Conservation (phyloP, 345 rosid genomes). For the Streptanthus diversifolius region DNA sequence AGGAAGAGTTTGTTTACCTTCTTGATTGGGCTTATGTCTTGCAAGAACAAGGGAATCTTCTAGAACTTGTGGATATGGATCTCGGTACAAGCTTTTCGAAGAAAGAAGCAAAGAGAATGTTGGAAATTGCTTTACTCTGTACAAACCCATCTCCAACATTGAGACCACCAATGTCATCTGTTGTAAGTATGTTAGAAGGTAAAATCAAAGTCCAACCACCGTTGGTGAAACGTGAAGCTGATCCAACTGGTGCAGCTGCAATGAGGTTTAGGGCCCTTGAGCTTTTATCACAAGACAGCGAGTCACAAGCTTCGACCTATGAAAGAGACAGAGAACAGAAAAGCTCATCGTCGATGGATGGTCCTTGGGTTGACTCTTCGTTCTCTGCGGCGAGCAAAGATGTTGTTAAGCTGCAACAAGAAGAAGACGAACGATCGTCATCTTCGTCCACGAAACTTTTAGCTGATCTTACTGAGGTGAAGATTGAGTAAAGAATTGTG, state of each 20-base stretch:
- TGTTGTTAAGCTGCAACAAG: slow-evolving; percentile 25
- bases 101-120: slow-evolving; percentile 63
- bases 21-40: slow-evolving; percentile 93
- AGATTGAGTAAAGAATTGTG: slow-evolving; percentile 18
- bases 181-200: slow-evolving; percentile 80
- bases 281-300: slow-evolving; percentile 60
- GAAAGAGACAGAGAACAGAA: slow-evolving; percentile 40
- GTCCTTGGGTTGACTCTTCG: slow-evolving; percentile 63
- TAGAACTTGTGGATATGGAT: slow-evolving; percentile 71
- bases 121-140: slow-evolving; percentile 72
- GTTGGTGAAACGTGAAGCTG: slow-evolving; percentile 48
- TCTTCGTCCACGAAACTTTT: slow-evolving; percentile 23
- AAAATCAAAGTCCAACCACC: slow-evolving; percentile 68
- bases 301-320: slow-evolving; percentile 39
- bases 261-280: slow-evolving; percentile 82
- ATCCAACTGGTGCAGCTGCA: slow-evolving; percentile 39
- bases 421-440: slow-evolving; percentile 16
- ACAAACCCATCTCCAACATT: slow-evolving; percentile 88
- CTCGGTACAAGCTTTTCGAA: slow-evolving; percentile 55
- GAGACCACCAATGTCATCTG: slow-evolving; percentile 85
- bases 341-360: slow-evolving; percentile 54
- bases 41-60: slow-evolving; percentile 90
- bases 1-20: slow-evolving; percentile 89
- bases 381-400: slow-evolving; percentile 39
- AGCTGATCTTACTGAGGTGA: slow-evolving; percentile 27